Percentiles rank a stretch among this genome's conserved stretches.
phyloP scores from a whole-genome alignment of 1,284 basidiomycete genomes.

The Ustilago crameri region DNA sequence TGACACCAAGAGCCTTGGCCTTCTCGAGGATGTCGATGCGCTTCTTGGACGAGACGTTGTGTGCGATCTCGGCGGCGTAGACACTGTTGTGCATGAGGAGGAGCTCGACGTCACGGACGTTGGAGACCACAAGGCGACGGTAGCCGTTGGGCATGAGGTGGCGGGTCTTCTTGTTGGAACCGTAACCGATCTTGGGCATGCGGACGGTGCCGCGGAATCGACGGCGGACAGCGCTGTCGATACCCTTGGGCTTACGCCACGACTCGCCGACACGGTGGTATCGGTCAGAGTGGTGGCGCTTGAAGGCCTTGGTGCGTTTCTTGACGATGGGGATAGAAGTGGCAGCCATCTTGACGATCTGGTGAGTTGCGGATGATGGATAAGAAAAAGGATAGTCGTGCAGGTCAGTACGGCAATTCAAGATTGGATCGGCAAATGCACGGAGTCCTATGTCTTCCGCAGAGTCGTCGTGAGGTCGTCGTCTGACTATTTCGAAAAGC shows the following conservation, averaged over 20 bases:
- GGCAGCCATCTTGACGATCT: constrained; percentile 63
- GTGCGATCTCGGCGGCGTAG: constrained; percentile 95
- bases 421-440: not conserved
- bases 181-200: constrained; percentile 68
- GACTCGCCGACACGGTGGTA: constrained; percentile 65
- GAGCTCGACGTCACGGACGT: constrained; percentile 66
- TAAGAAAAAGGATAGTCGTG: not conserved
- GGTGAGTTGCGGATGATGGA: not conserved
- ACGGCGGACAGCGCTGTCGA: constrained; percentile 65
- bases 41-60: constrained; percentile 97
- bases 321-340: constrained; percentile 67
- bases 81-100: constrained; percentile 83
- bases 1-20: constrained; percentile 71
- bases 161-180: constrained; percentile 69
- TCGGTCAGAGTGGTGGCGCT: constrained; percentile 67
- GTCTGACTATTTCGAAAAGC: too few species aligned
- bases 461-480: not conserved
- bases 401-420: constrained; percentile 29
- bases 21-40: constrained; percentile 90
- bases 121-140: constrained; percentile 67
- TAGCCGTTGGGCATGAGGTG: constrained; percentile 68
- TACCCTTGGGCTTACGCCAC: constrained; percentile 68
- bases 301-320: constrained; percentile 68
- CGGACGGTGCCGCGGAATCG: constrained; percentile 64
- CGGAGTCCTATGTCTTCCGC: constrained; percentile 3